These are phyloP conservation scores for Ustilago tritici DNA, from an alignment of 1,284 basidiomycete genomes.

Conservation along the genomic window DNA sequence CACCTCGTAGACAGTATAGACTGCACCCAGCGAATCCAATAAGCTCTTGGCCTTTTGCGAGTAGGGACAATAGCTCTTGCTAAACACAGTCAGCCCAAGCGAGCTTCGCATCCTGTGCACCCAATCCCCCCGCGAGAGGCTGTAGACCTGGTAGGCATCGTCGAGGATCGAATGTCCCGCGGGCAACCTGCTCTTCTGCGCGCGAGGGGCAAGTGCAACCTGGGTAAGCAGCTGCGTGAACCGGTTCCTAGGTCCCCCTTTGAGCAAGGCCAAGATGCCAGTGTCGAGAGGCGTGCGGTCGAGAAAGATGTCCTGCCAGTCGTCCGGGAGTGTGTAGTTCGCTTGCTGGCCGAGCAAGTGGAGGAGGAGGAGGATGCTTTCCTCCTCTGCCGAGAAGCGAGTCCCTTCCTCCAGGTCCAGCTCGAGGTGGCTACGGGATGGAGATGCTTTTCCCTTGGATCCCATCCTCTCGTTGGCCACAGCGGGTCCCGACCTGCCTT, in stretches of 20 bases:
- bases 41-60: constrained; percentile 41
- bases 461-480: constrained; percentile 27
- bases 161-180: constrained; percentile 13
- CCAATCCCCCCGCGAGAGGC: constrained; percentile 38
- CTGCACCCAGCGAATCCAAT: constrained; percentile 33
- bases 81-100: constrained; percentile 44
- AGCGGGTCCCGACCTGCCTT: constrained; percentile 26
- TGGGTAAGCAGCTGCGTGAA: constrained; percentile 43
- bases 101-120: constrained; percentile 18
- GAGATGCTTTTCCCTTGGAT: constrained; percentile 1
- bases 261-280: constrained; percentile 27
- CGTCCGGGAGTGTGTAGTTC: constrained; percentile 22
- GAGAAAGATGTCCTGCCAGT: constrained; percentile 41
- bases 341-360: constrained; percentile 25
- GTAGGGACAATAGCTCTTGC: constrained; percentile 54
- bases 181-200: no score
- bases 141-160: constrained; percentile 35
- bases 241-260: constrained; percentile 30
- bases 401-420: constrained; percentile 29
- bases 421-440: constrained; percentile 2
- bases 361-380: constrained; percentile 40
- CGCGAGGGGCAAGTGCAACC: constrained; percentile 19
- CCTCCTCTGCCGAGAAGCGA: constrained; percentile 28
- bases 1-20: constrained; percentile 41
- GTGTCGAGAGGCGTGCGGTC: constrained; percentile 16